phyloP scores from a whole-genome alignment of 2,329 filamentous ascomycete genomes.

The Apiospora kogelbergensis region DNA sequence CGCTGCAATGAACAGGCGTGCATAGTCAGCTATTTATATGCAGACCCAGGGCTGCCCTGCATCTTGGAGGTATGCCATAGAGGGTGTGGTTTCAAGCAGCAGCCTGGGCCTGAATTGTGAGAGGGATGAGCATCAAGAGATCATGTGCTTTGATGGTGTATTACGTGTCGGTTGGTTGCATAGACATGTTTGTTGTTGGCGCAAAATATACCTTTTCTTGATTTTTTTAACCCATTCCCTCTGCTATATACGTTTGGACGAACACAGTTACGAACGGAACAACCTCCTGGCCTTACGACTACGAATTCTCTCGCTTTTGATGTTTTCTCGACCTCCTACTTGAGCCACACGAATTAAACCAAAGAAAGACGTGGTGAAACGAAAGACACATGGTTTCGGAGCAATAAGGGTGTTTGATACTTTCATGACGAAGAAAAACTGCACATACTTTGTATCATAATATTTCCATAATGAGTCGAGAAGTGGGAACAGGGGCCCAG shows the following conservation, averaged over 20 bases:
- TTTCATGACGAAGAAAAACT: constrained; percentile 8
- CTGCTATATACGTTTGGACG: constrained; percentile 10
- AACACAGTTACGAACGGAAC: constrained; percentile 3
- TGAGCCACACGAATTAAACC: neutral
- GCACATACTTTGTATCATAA: constrained; percentile 6
- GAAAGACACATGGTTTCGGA: neutral
- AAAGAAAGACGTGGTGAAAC: neutral
- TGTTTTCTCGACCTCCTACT: neutral
- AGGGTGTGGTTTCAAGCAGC: neutral
- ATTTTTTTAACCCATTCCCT: neutral
- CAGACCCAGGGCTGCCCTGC: neutral
- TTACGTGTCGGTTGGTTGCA: neutral
- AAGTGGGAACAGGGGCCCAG: neutral
- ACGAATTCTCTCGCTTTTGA: neutral
- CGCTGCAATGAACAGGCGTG: constrained; percentile 57
- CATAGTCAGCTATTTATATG: constrained; percentile 12
- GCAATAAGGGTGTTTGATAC: neutral
- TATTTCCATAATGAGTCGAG: constrained; percentile 5
- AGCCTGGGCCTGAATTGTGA: neutral
- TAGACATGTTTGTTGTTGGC: constrained; percentile 4
- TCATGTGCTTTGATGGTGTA: neutral
- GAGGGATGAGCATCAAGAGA: neutral
- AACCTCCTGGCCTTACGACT: neutral
- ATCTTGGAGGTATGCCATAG: neutral
- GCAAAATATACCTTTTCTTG: constrained; percentile 8